phyloP scores from a whole-genome alignment of 345 rosid genomes.

The Euphorbia pulcherrima region DNA sequence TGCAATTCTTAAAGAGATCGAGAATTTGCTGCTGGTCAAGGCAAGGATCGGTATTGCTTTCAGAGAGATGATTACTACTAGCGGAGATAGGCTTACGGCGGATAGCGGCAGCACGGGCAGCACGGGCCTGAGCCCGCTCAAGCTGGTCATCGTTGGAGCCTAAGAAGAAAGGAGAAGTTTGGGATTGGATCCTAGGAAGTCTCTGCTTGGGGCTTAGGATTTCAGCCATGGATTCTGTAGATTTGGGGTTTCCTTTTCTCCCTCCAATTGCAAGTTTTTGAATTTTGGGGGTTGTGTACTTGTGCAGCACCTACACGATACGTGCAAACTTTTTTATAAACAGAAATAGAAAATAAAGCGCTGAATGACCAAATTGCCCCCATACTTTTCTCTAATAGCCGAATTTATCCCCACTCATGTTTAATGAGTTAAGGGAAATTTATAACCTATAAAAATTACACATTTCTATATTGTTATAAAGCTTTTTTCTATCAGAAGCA shows the following conservation, averaged over 20 bases:
- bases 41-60: constrained; percentile 43
- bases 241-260: not conserved
- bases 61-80: constrained; percentile 22
- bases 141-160: constrained; percentile 75
- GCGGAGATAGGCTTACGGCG: constrained; percentile 58
- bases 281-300: not conserved
- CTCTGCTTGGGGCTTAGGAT: constrained; percentile 62
- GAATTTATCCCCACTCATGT: too few species aligned
- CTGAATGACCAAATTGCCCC: too few species aligned
- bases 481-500: too few species aligned
- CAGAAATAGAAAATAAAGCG: too few species aligned
- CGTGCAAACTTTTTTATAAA: too few species aligned
- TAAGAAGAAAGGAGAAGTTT: constrained; percentile 68
- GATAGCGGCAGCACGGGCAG: constrained; percentile 76
- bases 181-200: constrained; percentile 64
- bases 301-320: not conserved
- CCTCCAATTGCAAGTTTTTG: not conserved
- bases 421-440: too few species aligned
- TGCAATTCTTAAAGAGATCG: constrained; percentile 80
- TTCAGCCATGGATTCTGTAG: constrained; percentile 51
- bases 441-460: too few species aligned
- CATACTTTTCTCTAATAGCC: too few species aligned
- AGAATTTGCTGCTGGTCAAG: constrained; percentile 76
- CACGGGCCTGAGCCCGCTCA: constrained; percentile 87
- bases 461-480: too few species aligned